A percentile compares a stretch with the other conserved stretches of the same genome.
Evolutionary conservation across 352 stramenopile genomes (phyloP).

Genomic region (Phytophthora ramorum): DNA sequence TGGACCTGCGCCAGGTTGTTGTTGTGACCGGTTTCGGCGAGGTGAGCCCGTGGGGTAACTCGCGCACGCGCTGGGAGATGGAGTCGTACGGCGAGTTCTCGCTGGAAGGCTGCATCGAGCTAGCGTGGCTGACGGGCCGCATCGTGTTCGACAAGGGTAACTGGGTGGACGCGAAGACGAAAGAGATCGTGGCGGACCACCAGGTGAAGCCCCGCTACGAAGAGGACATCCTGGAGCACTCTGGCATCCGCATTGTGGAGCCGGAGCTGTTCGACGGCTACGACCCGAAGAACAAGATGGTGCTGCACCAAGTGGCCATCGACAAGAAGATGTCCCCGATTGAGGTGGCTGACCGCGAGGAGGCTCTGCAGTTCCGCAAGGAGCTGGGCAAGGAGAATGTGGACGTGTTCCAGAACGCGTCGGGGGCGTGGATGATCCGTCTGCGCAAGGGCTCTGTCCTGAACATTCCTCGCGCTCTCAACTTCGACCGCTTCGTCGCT

Average conservation of each 20-base stretch:
- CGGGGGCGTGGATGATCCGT: slow-evolving; percentile 86
- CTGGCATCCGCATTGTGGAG: slow-evolving; percentile 87
- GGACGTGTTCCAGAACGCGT: slow-evolving; percentile 78
- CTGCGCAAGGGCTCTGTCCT: slow-evolving; percentile 83
- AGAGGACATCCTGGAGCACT: slow-evolving; percentile 78
- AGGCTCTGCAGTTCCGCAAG: slow-evolving; percentile 82
- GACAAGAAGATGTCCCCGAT: slow-evolving; percentile 91
- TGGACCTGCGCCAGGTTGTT: slow-evolving; percentile 85
- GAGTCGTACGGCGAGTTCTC: slow-evolving; percentile 91
- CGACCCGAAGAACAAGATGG: slow-evolving; percentile 88
- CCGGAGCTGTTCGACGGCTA: slow-evolving; percentile 89
- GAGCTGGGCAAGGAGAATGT: slow-evolving; percentile 86
- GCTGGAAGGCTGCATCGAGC: slow-evolving; percentile 88
- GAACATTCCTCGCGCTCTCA: slow-evolving; percentile 80
- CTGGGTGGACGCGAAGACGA: slow-evolving; percentile 87
- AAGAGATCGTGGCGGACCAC: slow-evolving; percentile 76
- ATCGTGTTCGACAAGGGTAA: slow-evolving; percentile 85
- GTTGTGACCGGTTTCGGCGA: slow-evolving; percentile 90
- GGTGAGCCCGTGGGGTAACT: slow-evolving; percentile 87
- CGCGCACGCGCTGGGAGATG: slow-evolving; percentile 91
- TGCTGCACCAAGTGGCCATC: slow-evolving; percentile 88
- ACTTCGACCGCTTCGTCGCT: slow-evolving; percentile 88
- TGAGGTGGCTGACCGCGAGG: slow-evolving; percentile 83
- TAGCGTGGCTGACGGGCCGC: slow-evolving; percentile 86
- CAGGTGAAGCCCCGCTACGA: slow-evolving; percentile 88